Base-by-base conservation (phyloP, 805 yeast species). In the Metschnikowia chrysomelidarum region DNA sequence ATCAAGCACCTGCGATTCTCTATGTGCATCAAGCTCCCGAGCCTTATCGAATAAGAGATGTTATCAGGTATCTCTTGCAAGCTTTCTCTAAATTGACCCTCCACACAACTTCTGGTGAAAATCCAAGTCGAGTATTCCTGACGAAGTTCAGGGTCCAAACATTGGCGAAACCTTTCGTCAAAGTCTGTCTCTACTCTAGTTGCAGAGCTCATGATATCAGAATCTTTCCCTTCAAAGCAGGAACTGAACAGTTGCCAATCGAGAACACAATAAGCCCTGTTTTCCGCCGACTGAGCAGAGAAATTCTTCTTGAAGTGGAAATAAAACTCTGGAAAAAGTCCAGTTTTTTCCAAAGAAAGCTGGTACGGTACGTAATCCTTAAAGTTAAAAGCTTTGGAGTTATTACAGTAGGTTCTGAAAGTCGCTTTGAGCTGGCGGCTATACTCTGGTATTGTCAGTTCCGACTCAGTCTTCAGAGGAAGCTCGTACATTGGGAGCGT, bases 271-370 rank as follows among this genome's bases (percentile, higher is more conserved):
- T 32, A 32, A 5, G 27, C 35, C 11, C 29, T n/a, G 10, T 32
- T 32, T 25, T 32, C 35, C 2, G 21, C n/a, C 3, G 35, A 32
- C 9, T 12, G 4, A 9, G 24, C n/a, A 17, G 35, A 24, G n/a
- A 32, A 32, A 3, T 18, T 4, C 9, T 17, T 9, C 16, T 30
- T 30, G 27, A 30, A 30, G 22, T 30, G 34, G 19, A 16, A 30
- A 23, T 32, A 32, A 14, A 32, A 32, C 19, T 32, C 35, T 8
- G 29, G 18, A 14, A 32, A 32, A 9, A 32, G 15, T 2, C 35
- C 35, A 2, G 22, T 9, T 13, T 24, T 24, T 10, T 19, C 24
- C 7, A 25, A 9, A 11, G 13, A 5, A 11, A 32, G 35, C 24
- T 19, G 13, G 15, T 32, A 32, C 4, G 35, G 35, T 7, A 32